Percentiles rank a stretch among this genome's conserved stretches.
Conservation (phyloP, 768 basidiomycete species). For the Tubosaeta brunneosetosa region DNA sequence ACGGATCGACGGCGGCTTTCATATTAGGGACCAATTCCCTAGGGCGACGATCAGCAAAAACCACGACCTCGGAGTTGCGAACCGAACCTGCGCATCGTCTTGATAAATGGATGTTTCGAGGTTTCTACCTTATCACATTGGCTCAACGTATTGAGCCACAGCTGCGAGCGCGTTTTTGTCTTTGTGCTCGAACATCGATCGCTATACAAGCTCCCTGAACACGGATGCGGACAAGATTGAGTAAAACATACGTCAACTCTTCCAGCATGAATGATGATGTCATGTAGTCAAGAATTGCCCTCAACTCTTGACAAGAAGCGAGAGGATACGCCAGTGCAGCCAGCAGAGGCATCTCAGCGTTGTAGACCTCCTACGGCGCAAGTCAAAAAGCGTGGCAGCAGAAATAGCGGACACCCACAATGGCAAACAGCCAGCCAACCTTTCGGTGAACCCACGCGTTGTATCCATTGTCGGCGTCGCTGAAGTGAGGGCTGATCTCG, state of each 20-base stretch:
- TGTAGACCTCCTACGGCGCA: constrained; percentile 20
- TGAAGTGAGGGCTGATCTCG: constrained; percentile 24
- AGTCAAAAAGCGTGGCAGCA: background rate
- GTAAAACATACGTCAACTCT: constrained; percentile 21
- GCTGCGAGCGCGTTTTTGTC: constrained; percentile 11
- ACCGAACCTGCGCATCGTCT: constrained; percentile 24
- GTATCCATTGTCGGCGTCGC: constrained; percentile 18
- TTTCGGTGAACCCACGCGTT: constrained; percentile 21
- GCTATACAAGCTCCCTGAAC: constrained; percentile 8
- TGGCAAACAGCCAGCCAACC: constrained; percentile 21
- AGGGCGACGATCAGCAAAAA: background rate
- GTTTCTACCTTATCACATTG: constrained; percentile 14
- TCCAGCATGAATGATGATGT: constrained; percentile 30
- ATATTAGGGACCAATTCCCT: constrained; percentile 24
- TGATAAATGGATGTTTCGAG: constrained; percentile 22
- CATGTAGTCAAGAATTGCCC: constrained; percentile 27
- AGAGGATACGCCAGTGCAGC: constrained; percentile 23
- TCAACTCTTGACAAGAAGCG: constrained; percentile 18
- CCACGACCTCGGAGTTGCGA: background rate
- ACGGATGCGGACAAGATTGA: background rate
- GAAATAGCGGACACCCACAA: constrained; percentile 10
- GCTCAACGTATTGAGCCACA: constrained; percentile 23
- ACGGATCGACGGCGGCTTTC: constrained; percentile 20
- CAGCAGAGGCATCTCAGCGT: constrained; percentile 24
- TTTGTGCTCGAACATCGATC: constrained; percentile 24